phyloP scores from a whole-genome alignment of 2,329 filamentous ascomycete genomes.

The Talaromyces sp. region DNA sequence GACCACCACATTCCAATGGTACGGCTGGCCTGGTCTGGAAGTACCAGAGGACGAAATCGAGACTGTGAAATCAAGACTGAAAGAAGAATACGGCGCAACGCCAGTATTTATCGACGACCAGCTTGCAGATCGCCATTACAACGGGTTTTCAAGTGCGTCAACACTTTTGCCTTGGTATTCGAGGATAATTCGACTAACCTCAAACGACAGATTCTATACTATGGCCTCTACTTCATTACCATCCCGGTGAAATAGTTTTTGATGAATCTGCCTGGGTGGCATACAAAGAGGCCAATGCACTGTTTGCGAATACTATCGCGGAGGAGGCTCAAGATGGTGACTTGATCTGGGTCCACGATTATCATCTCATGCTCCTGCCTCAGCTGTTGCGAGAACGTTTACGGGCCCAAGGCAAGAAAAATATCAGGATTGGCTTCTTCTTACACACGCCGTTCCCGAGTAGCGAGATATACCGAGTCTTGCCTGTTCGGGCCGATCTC shows the following conservation, averaged over 20 bases:
- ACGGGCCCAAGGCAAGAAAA: conserved; percentile 68
- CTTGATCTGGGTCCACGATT: conserved; percentile 97
- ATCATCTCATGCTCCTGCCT: conserved; percentile 94
- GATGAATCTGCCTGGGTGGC: conserved; percentile 92
- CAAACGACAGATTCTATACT: conserved; percentile 77
- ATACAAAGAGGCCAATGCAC: conserved; percentile 86
- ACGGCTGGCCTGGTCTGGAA: conserved; percentile 90
- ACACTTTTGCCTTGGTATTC: not conserved
- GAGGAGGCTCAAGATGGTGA: conserved; percentile 90
- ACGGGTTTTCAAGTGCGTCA: conserved; percentile 82
- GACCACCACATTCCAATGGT: conserved; percentile 90
- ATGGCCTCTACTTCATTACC: conserved; percentile 98
- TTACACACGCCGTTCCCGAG: conserved; percentile 95
- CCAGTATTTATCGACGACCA: conserved; percentile 89
- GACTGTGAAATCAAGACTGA: conserved; percentile 68
- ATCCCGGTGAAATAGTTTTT: conserved; percentile 96
- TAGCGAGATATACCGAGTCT: conserved; percentile 92
- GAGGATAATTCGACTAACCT: not conserved
- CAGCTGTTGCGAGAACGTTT: conserved; percentile 93
- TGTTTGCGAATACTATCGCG: conserved; percentile 85
- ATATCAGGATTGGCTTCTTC: conserved; percentile 98
- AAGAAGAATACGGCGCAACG: conserved; percentile 78
- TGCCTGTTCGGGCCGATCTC: conserved; percentile 87
- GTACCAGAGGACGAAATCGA: conserved; percentile 75
- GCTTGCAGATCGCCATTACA: conserved; percentile 88